phyloP scores from a whole-genome alignment of 352 stramenopile genomes.

The Saprolegnia parasitica region DNA sequence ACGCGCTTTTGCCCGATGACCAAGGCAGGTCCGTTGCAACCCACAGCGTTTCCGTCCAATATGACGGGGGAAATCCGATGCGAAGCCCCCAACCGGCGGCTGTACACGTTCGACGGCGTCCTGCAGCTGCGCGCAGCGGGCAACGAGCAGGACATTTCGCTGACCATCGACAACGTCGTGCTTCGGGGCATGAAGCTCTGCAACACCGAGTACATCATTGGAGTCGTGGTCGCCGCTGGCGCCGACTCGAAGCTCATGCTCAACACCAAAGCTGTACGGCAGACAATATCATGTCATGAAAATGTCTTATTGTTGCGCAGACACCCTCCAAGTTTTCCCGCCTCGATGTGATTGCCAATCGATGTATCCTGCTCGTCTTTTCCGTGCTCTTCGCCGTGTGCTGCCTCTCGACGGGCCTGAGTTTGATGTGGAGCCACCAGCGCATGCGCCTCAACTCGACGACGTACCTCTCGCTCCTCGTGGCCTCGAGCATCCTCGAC shows the following conservation, averaged over 20 bases:
- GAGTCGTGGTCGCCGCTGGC: constrained; percentile 69
- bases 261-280: constrained; percentile 72
- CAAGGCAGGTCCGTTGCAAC: constrained; percentile 35
- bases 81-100: constrained; percentile 69
- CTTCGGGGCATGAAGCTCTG: constrained; percentile 77
- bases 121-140: constrained; percentile 30
- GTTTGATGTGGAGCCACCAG: constrained; percentile 2
- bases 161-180: constrained; percentile 77
- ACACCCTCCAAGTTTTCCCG: constrained; percentile 78
- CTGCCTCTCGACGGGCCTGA: constrained; percentile 26
- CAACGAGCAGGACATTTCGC: constrained; percentile 48
- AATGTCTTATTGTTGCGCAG: constrained; percentile 8
- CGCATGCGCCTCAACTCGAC: constrained; percentile 9
- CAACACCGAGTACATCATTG: constrained; percentile 78
- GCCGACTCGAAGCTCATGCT: constrained; percentile 80
- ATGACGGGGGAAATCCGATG: constrained; percentile 65
- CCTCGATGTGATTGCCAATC: constrained; percentile 69
- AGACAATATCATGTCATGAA: neutral
- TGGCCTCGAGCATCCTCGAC: constrained; percentile 12
- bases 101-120: constrained; percentile 80
- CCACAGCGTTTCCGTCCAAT: constrained; percentile 45
- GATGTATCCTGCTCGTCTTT: constrained; percentile 83
- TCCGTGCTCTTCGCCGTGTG: constrained; percentile 50
- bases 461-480: constrained; percentile 1
- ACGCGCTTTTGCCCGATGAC: constrained; percentile 7